These are phyloP conservation scores for Akanthomyces dipterigenus DNA, from an alignment of 2,329 filamentous ascomycete species.

Conservation along the genomic window DNA sequence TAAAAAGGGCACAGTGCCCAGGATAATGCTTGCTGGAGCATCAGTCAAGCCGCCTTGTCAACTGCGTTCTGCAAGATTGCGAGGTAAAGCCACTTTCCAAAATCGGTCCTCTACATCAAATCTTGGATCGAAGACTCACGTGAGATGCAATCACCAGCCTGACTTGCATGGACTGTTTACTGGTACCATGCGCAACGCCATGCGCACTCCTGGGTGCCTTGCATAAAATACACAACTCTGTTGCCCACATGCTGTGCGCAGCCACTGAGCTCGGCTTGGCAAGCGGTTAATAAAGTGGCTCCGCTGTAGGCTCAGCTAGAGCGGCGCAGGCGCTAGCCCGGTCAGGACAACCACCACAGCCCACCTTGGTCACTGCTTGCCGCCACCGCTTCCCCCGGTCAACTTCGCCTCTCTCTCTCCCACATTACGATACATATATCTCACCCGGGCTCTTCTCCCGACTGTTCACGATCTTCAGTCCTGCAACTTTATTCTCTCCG, in stretches of 20 bases:
- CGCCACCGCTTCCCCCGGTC: constrained; percentile 1
- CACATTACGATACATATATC: constrained; percentile 9
- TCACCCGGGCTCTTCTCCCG: neutral
- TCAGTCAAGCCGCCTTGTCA: too few species aligned
- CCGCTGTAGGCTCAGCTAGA: constrained; percentile 3
- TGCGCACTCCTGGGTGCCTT: neutral
- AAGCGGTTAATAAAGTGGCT: neutral
- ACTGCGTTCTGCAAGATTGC: too few species aligned
- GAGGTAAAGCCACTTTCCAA: too few species aligned
- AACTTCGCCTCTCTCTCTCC: constrained; percentile 7
- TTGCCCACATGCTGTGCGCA: neutral
- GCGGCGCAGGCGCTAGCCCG: constrained; percentile 4
- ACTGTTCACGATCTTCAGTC: neutral
- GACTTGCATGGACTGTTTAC: too few species aligned
- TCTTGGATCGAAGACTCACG: too few species aligned
- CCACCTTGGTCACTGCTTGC: neutral
- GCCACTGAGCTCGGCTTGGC: constrained; percentile 3
- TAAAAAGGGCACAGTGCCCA: too few species aligned
- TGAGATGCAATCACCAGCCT: too few species aligned
- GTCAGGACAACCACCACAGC: neutral
- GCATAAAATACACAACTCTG: constrained; percentile 5
- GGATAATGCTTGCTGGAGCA: too few species aligned
- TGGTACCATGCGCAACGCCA: neutral
- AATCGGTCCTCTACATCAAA: too few species aligned
- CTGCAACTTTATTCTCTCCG: neutral